A percentile compares a stretch with the other conserved stretches of the same genome.
phyloP scores from a whole-genome alignment of 2,329 filamentous ascomycete species.

The Byssothecium circinans region DNA sequence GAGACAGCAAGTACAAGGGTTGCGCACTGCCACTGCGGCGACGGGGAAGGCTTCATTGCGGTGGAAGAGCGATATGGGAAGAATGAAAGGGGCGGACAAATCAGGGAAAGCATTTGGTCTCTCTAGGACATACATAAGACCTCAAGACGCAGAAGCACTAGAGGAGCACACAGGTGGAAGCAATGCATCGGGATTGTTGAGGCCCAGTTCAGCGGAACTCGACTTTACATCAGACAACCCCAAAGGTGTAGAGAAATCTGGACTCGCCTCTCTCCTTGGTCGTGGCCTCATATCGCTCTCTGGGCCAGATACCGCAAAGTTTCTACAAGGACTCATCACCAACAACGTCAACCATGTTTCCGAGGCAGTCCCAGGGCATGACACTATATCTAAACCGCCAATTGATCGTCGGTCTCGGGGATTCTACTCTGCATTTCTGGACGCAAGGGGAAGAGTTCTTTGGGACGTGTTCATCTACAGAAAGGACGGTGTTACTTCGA shows the following conservation, averaged over 20 bases:
- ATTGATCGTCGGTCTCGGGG: neutral
- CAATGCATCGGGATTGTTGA: no score
- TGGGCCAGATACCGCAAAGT: slow-evolving; percentile 78
- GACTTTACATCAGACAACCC: no score
- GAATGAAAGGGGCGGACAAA: no score
- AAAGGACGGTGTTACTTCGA: slow-evolving; percentile 23
- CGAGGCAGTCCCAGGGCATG: no score
- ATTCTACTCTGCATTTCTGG: slow-evolving; percentile 79
- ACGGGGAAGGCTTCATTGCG: no score
- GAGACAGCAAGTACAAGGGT: neutral
- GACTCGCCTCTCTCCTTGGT: slow-evolving; percentile 62
- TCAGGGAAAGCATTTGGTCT: no score
- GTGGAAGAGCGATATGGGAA: no score
- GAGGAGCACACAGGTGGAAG: no score
- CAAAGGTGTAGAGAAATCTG: slow-evolving; percentile 20
- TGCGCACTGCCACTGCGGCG: neutral
- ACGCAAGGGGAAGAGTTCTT: slow-evolving; percentile 76
- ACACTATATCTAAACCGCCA: no score
- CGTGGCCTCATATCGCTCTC: slow-evolving; percentile 78
- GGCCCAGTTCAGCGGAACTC: no score
- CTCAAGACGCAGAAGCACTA: no score
- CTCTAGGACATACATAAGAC: no score
- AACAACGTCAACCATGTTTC: slow-evolving; percentile 65
- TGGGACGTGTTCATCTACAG: slow-evolving; percentile 88
- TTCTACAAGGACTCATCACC: slow-evolving; percentile 86